Percentiles rank a stretch among this genome's conserved stretches.
These are phyloP conservation scores for Trichophyton rubrum DNA, from an alignment of 2,329 filamentous ascomycete species.

Conservation along the genomic window DNA sequence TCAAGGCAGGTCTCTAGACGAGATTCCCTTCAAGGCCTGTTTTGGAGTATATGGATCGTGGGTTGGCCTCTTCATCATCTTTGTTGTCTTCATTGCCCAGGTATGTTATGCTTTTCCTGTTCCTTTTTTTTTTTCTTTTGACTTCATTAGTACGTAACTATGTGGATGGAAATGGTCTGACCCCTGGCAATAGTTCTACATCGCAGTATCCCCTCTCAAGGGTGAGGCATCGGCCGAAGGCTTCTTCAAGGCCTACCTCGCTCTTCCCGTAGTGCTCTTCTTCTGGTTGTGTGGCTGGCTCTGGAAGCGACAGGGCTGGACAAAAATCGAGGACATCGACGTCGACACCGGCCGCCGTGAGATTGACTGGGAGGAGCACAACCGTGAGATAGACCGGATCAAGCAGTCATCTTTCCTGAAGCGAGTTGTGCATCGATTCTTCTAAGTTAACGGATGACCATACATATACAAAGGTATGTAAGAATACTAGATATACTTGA, in stretches of 20 bases:
- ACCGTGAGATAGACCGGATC: conserved; percentile 25
- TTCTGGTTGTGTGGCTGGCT: conserved; percentile 47
- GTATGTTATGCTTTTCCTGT: conserved; percentile 4
- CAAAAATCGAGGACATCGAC: conserved; percentile 49
- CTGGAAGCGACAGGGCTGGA: conserved; percentile 54
- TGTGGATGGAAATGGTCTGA: background rate
- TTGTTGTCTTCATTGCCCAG: conserved; percentile 42
- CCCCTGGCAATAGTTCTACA: conserved; percentile 17
- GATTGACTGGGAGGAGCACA: conserved; percentile 53
- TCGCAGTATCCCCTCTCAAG: conserved; percentile 18
- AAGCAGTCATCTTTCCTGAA: conserved; percentile 9
- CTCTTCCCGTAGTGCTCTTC: conserved; percentile 19
- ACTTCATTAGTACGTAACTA: too few relatives aligned
- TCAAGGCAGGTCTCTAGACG: conserved; percentile 47
- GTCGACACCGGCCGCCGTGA: conserved; percentile 53
- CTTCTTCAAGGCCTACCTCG: conserved; percentile 23
- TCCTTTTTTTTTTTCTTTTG: background rate
- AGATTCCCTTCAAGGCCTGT: conserved; percentile 49
- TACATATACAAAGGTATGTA: too few relatives aligned
- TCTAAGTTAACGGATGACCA: conserved; percentile 6
- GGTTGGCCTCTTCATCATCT: conserved; percentile 45
- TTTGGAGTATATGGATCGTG: conserved; percentile 50
- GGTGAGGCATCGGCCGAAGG: conserved; percentile 13
- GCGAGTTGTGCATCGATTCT: conserved; percentile 11
- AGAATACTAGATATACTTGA: too few relatives aligned